Conservation (phyloP, 331 rosid genomes). For the Erythrophleum ivorense region DNA sequence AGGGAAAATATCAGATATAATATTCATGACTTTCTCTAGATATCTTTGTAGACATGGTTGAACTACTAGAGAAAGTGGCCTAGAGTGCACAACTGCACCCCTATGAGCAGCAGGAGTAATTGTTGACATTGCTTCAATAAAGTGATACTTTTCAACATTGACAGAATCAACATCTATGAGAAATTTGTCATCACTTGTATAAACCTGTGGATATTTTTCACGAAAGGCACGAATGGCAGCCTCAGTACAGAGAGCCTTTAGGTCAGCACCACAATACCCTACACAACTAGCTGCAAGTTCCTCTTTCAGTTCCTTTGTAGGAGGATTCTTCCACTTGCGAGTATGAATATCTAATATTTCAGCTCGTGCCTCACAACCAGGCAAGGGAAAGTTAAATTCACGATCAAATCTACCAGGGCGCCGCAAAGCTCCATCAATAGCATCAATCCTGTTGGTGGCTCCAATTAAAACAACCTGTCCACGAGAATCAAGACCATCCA, state of each 20-base stretch:
- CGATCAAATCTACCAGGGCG: conserved; percentile 99
- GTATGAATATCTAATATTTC: conserved; percentile 94
- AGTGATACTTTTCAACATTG: conserved; percentile 84
- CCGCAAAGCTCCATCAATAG: conserved; percentile 97
- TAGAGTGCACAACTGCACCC: conserved; percentile 90
- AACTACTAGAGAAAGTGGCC: conserved; percentile 91
- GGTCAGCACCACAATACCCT: conserved; percentile 98
- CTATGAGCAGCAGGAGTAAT: conserved; percentile 99
- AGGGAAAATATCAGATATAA: conserved; percentile 77
- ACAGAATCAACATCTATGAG: conserved; percentile 93
- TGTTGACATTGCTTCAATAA: conserved; percentile 94
- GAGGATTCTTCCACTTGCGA: conserved; percentile 97
- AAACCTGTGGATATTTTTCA: conserved; percentile 94
- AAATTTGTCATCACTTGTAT: conserved; percentile 94
- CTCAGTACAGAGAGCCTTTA: conserved; percentile 97
- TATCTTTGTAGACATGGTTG: conserved; percentile 82
- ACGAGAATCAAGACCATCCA: conserved; percentile 99
- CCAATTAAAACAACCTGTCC: conserved; percentile 99
- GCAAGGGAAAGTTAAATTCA: conserved; percentile 91
- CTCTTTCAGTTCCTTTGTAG: conserved; percentile 68
- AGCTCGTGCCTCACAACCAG: conserved; percentile 96
- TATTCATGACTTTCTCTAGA: conserved; percentile 69
- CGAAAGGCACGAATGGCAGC: conserved; percentile 99
- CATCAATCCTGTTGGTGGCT: conserved; percentile 98
- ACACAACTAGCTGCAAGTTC: conserved; percentile 99